Conservation (phyloP, 805 yeast species). For the Lachancea meyersii region DNA sequence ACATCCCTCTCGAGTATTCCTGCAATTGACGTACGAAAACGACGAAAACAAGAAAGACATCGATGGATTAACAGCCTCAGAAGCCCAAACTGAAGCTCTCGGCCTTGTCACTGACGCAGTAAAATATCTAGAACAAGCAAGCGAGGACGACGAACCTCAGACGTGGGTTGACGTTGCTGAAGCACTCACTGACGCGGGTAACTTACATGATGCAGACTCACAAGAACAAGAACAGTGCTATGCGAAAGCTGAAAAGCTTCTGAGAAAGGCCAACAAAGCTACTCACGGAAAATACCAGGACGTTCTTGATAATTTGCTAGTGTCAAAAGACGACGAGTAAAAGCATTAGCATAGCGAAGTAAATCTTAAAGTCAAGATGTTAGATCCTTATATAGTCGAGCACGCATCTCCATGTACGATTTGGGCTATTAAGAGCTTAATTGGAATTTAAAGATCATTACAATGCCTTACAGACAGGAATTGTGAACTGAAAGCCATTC, state of each 20-base stretch:
- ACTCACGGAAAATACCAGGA: constrained; percentile 70
- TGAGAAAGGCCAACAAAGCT: constrained; percentile 70
- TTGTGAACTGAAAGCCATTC: no score
- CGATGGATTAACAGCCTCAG: constrained; percentile 26
- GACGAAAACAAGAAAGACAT: constrained; percentile 35
- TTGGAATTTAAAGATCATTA: not conserved
- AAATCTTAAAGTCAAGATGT: not conserved
- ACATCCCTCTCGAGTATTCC: constrained; percentile 47
- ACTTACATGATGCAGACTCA: constrained; percentile 58
- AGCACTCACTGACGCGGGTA: constrained; percentile 74
- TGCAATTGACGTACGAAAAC: constrained; percentile 53
- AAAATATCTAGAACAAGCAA: constrained; percentile 49
- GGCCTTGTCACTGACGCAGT: constrained; percentile 48
- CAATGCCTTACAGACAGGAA: not conserved
- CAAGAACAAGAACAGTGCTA: constrained; percentile 63
- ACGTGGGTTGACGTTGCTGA: constrained; percentile 84
- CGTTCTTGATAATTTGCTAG: constrained; percentile 48
- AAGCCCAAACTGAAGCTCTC: constrained; percentile 47
- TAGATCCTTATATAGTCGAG: not conserved
- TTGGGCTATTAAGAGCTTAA: not conserved
- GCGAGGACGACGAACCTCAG: constrained; percentile 68
- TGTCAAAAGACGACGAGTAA: constrained; percentile 4
- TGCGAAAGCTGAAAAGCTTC: constrained; percentile 57
- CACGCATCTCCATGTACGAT: constrained; percentile 2
- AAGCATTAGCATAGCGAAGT: not conserved